Percentiles rank a stretch among this genome's conserved stretches.
Evolutionary conservation across 495 filamentous ascomycete genomes (phyloP).

Genomic region (Aspergillus nanangensis): DNA sequence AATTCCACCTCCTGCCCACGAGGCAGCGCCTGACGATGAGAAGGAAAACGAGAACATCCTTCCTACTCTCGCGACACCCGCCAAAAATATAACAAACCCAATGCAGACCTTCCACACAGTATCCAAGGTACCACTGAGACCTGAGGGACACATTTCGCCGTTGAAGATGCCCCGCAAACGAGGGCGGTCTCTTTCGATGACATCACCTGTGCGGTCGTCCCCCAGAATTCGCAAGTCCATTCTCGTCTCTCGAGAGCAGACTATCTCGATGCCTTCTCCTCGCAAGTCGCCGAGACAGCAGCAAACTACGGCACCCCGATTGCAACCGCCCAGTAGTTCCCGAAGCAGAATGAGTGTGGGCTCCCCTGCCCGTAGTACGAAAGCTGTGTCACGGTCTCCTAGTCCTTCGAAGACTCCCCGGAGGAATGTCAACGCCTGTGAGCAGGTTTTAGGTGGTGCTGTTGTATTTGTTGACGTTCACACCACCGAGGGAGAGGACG

Average conservation of each 20-base stretch:
- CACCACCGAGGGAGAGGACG: slow-evolving; percentile 82
- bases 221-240: slow-evolving; percentile 25
- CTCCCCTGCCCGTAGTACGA: not conserved
- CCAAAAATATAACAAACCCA: slow-evolving; percentile 17
- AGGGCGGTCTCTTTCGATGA: slow-evolving; percentile 41
- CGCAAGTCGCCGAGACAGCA: slow-evolving; percentile 19
- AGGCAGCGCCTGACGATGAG: slow-evolving; percentile 16
- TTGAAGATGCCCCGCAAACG: slow-evolving; percentile 52
- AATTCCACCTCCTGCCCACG: not conserved
- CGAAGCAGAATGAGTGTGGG: not conserved
- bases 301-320: slow-evolving; percentile 19
- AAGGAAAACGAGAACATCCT: slow-evolving; percentile 29
- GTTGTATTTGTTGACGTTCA: slow-evolving; percentile 93
- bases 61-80: slow-evolving; percentile 31
- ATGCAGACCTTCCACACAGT: slow-evolving; percentile 60
- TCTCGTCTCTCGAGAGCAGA: slow-evolving; percentile 16
- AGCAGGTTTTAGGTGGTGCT: slow-evolving; percentile 57
- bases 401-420: slow-evolving; percentile 30
- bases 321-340: slow-evolving; percentile 2
- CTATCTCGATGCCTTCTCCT: slow-evolving; percentile 15
- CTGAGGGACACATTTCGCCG: slow-evolving; percentile 59
- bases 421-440: slow-evolving; percentile 15
- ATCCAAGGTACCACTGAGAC: slow-evolving; percentile 71
- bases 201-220: slow-evolving; percentile 33
- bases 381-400: slow-evolving; percentile 17